These are phyloP conservation scores for Pistacia integerrima DNA, from an alignment of 345 rosid species.

Conservation along the genomic window DNA sequence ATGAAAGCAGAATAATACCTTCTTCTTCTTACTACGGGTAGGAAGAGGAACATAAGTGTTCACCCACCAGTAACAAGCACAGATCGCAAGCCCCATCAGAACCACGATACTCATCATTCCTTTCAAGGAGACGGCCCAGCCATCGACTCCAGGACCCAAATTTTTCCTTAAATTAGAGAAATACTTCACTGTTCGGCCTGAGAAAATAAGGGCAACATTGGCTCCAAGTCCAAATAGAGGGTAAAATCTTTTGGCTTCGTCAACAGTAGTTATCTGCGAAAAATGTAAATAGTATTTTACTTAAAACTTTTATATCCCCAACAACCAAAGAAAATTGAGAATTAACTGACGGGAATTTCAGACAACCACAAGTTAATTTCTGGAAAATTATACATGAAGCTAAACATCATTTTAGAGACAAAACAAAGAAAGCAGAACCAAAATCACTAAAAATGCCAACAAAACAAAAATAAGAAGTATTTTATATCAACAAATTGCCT, in stretches of 20 bases:
- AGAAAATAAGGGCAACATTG: conserved; percentile 86
- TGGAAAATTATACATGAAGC: neutral
- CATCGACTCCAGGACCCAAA: conserved; percentile 98
- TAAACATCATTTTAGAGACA: neutral
- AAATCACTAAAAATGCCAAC: neutral
- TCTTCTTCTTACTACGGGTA: conserved; percentile 94
- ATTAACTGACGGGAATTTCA: neutral
- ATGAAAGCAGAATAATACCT: conserved; percentile 45
- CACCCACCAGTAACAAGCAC: conserved; percentile 96
- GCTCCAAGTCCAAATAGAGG: conserved; percentile 98
- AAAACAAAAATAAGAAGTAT: neutral
- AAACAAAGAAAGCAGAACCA: neutral
- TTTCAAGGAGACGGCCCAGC: conserved; percentile 94
- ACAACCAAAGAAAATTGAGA: conserved; percentile 3
- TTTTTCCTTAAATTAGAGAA: conserved; percentile 82
- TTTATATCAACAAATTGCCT: neutral
- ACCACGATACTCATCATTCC: conserved; percentile 98
- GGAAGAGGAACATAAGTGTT: conserved; percentile 75
- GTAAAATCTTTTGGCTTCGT: conserved; percentile 94
- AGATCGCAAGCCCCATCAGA: conserved; percentile 77
- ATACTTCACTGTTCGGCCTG: conserved; percentile 95
- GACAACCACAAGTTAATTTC: conserved; percentile 1
- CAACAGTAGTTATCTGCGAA: conserved; percentile 87
- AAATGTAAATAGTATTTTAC: conserved; percentile 18
- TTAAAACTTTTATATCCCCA: neutral